Evolutionary conservation across 2,329 filamentous ascomycete genomes (phyloP).

Genomic region (Drechslerella dactyloides): DNA sequence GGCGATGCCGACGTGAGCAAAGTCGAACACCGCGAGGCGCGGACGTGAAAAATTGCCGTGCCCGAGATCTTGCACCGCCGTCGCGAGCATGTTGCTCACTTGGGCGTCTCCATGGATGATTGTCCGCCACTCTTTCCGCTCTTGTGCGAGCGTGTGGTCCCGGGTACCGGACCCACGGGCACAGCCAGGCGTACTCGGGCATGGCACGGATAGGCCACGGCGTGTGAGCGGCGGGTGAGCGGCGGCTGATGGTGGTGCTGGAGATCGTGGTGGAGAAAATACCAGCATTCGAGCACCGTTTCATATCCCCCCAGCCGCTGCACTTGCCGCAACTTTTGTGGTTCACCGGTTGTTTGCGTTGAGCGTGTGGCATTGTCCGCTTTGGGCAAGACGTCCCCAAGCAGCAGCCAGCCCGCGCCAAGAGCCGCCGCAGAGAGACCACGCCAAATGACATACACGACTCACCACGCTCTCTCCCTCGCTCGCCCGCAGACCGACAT

Average conservation of each 20-base stretch:
- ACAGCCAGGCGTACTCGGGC: slow-evolving; percentile 64
- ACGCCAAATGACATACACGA: slow-evolving; percentile 17
- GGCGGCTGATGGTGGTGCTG: neutral
- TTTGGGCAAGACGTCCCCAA: neutral
- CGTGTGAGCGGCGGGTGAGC: too few relatives aligned
- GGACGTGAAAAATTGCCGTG: too few relatives aligned
- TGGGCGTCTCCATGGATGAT: slow-evolving; percentile 74
- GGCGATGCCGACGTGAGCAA: slow-evolving; percentile 71
- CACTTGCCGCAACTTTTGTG: neutral
- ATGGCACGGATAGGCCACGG: too few relatives aligned
- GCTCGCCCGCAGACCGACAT: neutral
- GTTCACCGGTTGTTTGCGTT: neutral
- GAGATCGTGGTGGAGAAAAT: too few relatives aligned
- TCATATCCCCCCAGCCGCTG: slow-evolving; percentile 2
- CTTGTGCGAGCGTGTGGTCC: slow-evolving; percentile 65
- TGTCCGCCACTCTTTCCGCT: slow-evolving; percentile 63
- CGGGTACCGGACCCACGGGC: slow-evolving; percentile 62
- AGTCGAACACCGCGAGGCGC: slow-evolving; percentile 68
- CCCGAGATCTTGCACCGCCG: slow-evolving; percentile 51
- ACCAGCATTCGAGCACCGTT: slow-evolving; percentile 4
- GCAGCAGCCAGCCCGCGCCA: neutral
- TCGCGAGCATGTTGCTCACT: slow-evolving; percentile 70
- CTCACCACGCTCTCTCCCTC: too few relatives aligned
- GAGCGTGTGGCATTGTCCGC: neutral
- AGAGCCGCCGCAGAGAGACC: too few relatives aligned